These are phyloP conservation scores for Pseudonitzschia delicatissima DNA, from an alignment of 108 stramenopile species.

Conservation along the genomic window DNA sequence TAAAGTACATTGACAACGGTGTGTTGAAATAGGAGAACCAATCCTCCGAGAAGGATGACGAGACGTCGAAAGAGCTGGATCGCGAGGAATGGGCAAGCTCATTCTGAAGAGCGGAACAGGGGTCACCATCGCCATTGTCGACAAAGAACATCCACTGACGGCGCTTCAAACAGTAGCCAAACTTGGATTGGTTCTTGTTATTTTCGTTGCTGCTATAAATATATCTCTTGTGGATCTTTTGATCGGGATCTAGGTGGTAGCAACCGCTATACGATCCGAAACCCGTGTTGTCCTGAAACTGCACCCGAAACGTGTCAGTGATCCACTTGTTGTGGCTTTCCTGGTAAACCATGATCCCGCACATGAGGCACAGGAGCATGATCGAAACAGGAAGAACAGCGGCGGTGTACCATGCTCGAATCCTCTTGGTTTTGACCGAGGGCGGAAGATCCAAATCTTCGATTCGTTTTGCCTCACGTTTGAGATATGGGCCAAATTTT, in stretches of 20 bases:
- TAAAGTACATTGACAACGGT: not conserved
- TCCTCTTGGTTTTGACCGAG: not conserved
- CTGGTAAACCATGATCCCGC: not conserved
- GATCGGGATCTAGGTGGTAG: not conserved
- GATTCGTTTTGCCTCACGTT: not conserved
- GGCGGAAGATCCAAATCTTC: not conserved
- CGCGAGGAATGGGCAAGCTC: not conserved
- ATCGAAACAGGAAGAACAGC: not conserved
- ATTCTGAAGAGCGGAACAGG: not conserved
- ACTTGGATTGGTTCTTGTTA: not conserved
- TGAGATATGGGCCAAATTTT: not conserved
- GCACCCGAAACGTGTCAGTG: not conserved
- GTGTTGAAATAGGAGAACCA: not conserved
- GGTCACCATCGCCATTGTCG: not conserved
- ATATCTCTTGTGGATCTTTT: not conserved
- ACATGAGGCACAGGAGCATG: not conserved
- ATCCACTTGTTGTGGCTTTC: not conserved
- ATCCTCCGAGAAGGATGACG: not conserved
- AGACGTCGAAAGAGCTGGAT: not conserved
- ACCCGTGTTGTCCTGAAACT: not conserved
- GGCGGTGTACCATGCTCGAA: not conserved
- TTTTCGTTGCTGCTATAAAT: not conserved
- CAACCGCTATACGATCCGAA: not conserved
- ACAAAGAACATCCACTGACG: not conserved
- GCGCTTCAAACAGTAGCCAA: not conserved